phyloP scores from a whole-genome alignment of 495 filamentous ascomycete genomes.

The Neurospora sp. region DNA sequence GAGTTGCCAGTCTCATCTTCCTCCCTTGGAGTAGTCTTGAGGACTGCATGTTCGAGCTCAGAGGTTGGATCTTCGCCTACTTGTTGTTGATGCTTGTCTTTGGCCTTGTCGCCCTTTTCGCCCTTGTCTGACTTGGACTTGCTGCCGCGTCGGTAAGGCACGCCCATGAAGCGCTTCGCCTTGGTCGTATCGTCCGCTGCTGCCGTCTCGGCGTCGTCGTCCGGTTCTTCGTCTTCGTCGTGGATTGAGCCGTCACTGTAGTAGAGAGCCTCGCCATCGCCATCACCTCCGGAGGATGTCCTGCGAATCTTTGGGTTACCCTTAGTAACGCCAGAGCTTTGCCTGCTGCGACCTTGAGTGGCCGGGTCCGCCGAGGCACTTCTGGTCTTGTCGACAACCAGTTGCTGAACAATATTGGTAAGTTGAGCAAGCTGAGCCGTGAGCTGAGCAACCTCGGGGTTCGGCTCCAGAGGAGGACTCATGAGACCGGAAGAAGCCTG shows the following conservation, averaged over 20 bases:
- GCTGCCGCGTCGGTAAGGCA: neutral
- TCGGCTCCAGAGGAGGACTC: neutral
- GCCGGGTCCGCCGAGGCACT: neutral
- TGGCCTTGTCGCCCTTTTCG: neutral
- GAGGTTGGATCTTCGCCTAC: neutral
- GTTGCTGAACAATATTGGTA: neutral
- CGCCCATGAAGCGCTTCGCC: neutral
- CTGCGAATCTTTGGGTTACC: neutral
- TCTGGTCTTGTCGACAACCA: neutral
- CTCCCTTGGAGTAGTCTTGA: neutral
- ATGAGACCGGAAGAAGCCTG: neutral
- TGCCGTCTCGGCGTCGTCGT: neutral
- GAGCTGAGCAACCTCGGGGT: neutral
- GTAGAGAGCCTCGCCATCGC: neutral
- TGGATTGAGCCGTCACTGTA: neutral
- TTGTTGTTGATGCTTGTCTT: constrained; percentile 1
- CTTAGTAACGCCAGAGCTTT: neutral
- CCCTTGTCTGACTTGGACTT: neutral
- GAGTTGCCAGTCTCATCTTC: neutral
- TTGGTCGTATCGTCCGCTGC: neutral
- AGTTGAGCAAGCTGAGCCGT: neutral
- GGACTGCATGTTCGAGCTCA: neutral
- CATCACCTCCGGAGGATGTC: neutral
- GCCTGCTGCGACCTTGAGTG: neutral
- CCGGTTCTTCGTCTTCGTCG: neutral